Evolutionary conservation across 345 rosid genomes (phyloP).

Genomic region (Nephelium lappaceum): DNA sequence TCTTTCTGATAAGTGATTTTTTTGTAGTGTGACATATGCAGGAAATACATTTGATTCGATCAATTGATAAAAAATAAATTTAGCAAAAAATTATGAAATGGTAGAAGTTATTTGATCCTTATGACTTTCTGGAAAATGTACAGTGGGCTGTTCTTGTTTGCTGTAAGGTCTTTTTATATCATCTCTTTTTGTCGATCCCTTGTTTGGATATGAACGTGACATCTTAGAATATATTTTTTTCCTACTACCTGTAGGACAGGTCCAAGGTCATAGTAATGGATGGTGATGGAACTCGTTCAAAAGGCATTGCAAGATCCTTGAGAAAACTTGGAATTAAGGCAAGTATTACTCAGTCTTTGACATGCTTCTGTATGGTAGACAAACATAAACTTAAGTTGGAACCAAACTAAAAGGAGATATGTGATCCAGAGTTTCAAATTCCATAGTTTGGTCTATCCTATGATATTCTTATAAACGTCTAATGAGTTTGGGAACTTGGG

Average conservation of each 20-base stretch:
- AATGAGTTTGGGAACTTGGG: neutral
- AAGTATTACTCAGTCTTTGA: slow-evolving; percentile 29
- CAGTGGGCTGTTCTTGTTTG: neutral
- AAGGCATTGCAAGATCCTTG: slow-evolving; percentile 90
- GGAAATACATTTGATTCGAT: neutral
- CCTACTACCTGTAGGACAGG: slow-evolving; percentile 84
- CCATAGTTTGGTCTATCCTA: neutral
- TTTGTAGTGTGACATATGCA: neutral
- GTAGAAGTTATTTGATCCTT: neutral
- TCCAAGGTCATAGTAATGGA: slow-evolving; percentile 94
- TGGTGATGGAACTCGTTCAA: slow-evolving; percentile 82
- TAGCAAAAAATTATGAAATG: neutral
- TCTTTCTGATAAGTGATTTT: neutral
- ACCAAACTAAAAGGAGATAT: neutral
- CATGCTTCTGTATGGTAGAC: slow-evolving; percentile 5
- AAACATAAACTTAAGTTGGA: slow-evolving; percentile 9
- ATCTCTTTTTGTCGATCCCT: neutral
- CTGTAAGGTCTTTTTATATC: neutral
- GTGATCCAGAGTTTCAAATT: neutral
- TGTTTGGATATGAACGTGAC: slow-evolving; percentile 15
- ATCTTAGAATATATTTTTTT: slow-evolving; percentile 40
- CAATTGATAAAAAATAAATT: slow-evolving; percentile 8
- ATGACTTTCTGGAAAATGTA: neutral
- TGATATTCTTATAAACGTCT: neutral
- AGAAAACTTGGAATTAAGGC: slow-evolving; percentile 85